These are phyloP conservation scores for Lachancea meyersii DNA, from an alignment of 805 yeast genomes.

Conservation along the genomic window DNA sequence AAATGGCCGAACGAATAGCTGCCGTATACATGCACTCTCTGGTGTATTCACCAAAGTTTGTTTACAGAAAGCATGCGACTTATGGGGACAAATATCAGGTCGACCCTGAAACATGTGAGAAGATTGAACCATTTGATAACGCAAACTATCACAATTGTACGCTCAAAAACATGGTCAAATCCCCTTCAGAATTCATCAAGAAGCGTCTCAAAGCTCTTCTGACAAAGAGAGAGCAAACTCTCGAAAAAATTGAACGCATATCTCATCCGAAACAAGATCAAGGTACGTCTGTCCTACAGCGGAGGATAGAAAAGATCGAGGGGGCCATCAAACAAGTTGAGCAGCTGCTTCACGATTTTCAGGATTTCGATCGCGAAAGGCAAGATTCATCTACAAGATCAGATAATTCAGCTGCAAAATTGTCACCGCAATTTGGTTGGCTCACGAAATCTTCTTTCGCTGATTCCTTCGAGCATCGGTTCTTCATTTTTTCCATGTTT, in stretches of 20 bases:
- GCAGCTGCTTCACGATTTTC: slow-evolving; percentile 20
- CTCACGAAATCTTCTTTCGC: slow-evolving; percentile 18
- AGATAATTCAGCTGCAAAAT: neutral
- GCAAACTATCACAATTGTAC: slow-evolving; percentile 59
- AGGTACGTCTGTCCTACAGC: neutral
- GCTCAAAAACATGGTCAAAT: slow-evolving; percentile 25
- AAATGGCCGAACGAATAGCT: slow-evolving; percentile 35
- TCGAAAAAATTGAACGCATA: slow-evolving; percentile 36
- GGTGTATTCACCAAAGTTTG: slow-evolving; percentile 60
- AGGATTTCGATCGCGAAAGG: slow-evolving; percentile 10
- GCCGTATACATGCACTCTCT: slow-evolving; percentile 52
- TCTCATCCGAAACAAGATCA: slow-evolving; percentile 18
- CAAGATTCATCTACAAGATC: too few species aligned
- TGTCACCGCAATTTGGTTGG: slow-evolving; percentile 13
- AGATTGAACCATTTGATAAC: slow-evolving; percentile 42
- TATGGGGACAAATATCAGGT: slow-evolving; percentile 39
- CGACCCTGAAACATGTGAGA: slow-evolving; percentile 34
- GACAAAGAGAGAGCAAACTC: slow-evolving; percentile 35
- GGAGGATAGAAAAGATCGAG: slow-evolving; percentile 8
- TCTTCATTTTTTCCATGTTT: slow-evolving; percentile 64
- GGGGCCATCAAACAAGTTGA: slow-evolving; percentile 16
- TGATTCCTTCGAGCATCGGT: slow-evolving; percentile 45
- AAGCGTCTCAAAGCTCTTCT: slow-evolving; percentile 18
- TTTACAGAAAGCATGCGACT: slow-evolving; percentile 60
- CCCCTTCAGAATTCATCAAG: slow-evolving; percentile 19